A percentile compares a stretch with the other conserved stretches of the same genome.
phyloP scores from a whole-genome alignment of 1,284 basidiomycete species.

The Cryptococcus floricola region DNA sequence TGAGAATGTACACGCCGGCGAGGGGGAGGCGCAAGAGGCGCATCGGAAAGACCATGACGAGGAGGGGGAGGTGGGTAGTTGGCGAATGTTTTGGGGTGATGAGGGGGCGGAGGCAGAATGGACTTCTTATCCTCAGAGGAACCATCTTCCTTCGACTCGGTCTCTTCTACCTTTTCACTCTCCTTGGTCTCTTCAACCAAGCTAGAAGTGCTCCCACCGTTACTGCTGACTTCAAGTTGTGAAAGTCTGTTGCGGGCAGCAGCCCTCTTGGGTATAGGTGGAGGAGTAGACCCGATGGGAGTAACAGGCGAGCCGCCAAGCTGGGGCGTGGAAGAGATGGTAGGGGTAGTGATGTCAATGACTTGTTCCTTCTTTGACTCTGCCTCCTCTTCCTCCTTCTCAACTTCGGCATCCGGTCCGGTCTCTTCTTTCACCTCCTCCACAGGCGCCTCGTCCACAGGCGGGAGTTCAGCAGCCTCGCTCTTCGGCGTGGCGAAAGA shows the following conservation, averaged over 20 bases:
- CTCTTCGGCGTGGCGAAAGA: conserved; percentile 13
- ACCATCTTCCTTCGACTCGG: not conserved
- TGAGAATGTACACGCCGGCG: conserved; percentile 16
- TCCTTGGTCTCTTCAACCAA: not conserved
- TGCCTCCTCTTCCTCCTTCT: conserved; percentile 2
- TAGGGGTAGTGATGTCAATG: not conserved
- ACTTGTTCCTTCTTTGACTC: conserved; percentile 4
- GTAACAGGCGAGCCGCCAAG: too few relatives aligned
- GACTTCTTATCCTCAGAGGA: not conserved
- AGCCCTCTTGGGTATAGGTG: conserved; percentile 32
- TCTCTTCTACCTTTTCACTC: not conserved
- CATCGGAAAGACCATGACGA: not conserved
- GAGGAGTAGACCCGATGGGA: conserved; percentile 14
- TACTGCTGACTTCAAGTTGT: conserved; percentile 9
- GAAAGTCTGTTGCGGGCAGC: conserved; percentile 22
- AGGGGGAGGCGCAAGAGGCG: not conserved
- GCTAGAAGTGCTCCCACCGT: conserved; percentile 2
- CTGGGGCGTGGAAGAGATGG: not conserved
- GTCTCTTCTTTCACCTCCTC: not conserved
- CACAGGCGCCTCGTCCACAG: not conserved
- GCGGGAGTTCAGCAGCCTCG: conserved; percentile 9
- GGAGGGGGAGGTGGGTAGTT: not conserved
- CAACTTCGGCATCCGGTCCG: not conserved
- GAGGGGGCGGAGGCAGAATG: not conserved
- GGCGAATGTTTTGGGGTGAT: not conserved